Percentiles rank a stretch among this genome's conserved stretches.
phyloP scores from a whole-genome alignment of 73 alveolate genomes.

The Uronychia binucleata region DNA sequence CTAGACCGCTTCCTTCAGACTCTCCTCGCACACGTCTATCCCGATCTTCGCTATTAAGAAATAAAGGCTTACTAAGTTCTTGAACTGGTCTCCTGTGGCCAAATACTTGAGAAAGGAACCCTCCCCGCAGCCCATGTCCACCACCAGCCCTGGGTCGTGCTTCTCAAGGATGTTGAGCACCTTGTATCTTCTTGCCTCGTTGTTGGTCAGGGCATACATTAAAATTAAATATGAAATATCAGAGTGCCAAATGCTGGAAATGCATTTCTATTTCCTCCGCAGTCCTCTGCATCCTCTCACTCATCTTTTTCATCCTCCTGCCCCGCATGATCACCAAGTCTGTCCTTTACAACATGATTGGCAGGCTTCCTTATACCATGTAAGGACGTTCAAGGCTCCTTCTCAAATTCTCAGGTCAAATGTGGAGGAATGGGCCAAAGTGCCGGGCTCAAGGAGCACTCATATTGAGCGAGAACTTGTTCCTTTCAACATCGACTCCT shows the following conservation, averaged over 20 bases:
- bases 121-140: slow-evolving; percentile 1
- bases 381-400: no score
- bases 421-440: no score
- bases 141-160: not conserved
- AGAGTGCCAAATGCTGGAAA: not conserved
- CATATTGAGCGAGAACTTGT: no score
- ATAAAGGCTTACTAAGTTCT: not conserved
- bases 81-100: not conserved
- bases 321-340: not conserved
- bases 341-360: not conserved
- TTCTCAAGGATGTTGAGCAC: not conserved
- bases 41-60: not conserved
- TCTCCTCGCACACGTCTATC: not conserved
- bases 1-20: not conserved
- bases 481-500: no score
- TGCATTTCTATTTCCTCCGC: not conserved
- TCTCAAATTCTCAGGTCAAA: no score
- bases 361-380: not conserved
- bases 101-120: not conserved
- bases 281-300: not conserved
- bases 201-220: not conserved
- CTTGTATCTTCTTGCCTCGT: not conserved
- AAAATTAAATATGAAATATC: not conserved
- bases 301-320: not conserved
- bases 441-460: no score